Evolutionary conservation across 495 filamentous ascomycete species (phyloP).

Genomic region (Amniculicola lignicola): DNA sequence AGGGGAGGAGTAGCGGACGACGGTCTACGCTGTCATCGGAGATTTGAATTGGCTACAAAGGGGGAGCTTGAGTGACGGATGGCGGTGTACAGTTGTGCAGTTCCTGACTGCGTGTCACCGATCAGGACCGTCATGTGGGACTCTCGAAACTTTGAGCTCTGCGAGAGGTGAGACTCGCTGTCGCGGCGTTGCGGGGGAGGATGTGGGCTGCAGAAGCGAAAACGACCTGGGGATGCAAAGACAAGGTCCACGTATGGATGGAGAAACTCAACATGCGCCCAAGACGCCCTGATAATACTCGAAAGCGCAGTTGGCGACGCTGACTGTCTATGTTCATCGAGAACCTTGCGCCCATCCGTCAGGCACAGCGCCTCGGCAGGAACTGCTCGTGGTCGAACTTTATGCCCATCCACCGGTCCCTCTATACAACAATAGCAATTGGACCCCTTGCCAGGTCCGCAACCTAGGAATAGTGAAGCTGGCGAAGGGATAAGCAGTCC

Average conservation of each 20-base stretch:
- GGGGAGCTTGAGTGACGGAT: too few relatives aligned
- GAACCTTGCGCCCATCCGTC: neutral
- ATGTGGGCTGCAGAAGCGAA: neutral
- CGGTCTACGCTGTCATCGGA: too few relatives aligned
- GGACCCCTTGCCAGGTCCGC: too few relatives aligned
- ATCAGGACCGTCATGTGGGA: too few relatives aligned
- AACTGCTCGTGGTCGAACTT: too few relatives aligned
- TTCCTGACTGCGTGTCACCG: too few relatives aligned
- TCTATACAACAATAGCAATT: too few relatives aligned
- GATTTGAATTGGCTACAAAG: too few relatives aligned
- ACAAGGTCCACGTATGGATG: neutral
- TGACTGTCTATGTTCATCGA: neutral
- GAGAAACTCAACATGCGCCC: neutral
- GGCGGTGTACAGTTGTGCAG: too few relatives aligned
- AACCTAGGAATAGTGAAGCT: neutral
- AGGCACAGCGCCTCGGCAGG: too few relatives aligned
- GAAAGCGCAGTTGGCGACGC: neutral
- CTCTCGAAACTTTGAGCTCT: neutral
- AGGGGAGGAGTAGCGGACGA: too few relatives aligned
- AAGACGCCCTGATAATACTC: neutral
- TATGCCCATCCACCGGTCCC: neutral
- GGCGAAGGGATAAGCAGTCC: neutral
- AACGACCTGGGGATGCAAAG: neutral
- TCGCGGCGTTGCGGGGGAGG: neutral
- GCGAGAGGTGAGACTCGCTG: neutral